phyloP scores from a whole-genome alignment of 805 yeast genomes.

The Ogataea ramenticola region DNA sequence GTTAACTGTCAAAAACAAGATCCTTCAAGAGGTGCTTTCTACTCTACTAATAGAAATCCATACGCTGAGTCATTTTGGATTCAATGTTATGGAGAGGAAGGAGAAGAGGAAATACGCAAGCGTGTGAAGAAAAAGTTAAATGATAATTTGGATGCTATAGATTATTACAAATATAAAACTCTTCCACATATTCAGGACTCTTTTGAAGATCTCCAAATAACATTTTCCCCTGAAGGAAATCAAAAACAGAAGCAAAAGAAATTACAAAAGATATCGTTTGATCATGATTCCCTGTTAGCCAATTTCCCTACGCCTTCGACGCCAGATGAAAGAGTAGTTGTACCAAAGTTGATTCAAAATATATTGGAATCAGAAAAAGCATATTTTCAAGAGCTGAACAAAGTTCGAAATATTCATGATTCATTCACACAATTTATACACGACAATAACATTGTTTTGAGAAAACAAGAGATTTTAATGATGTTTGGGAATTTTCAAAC shows the following conservation, averaged over 20 bases:
- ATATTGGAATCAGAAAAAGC: conserved; percentile 28
- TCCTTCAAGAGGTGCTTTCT: no score
- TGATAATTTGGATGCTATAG: conserved; percentile 13
- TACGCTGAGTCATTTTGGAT: conserved; percentile 38
- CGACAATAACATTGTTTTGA: conserved; percentile 23
- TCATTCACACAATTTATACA: conserved; percentile 23
- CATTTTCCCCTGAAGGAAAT: conserved; percentile 25
- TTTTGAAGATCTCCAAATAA: conserved; percentile 17
- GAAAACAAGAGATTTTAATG: conserved; percentile 27
- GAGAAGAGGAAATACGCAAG: not conserved
- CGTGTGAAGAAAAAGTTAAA: not conserved
- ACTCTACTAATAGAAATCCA: conserved; percentile 19
- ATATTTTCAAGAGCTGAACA: conserved; percentile 21
- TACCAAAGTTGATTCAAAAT: conserved; percentile 4
- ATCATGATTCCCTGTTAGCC: not conserved
- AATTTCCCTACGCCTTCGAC: not conserved
- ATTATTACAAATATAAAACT: conserved; percentile 13
- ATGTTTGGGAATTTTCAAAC: conserved; percentile 38
- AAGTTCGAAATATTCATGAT: conserved; percentile 8
- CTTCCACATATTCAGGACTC: conserved; percentile 10
- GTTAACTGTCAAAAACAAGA: no score
- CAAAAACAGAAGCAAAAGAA: not conserved
- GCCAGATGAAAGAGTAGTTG: not conserved
- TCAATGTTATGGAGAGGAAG: conserved; percentile 5
- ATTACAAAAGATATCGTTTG: not conserved